A percentile compares a stretch with the other conserved stretches of the same genome.
These are phyloP conservation scores for Myriosclerotinia duriaeana DNA, from an alignment of 2,329 filamentous ascomycete species.

Conservation along the genomic window DNA sequence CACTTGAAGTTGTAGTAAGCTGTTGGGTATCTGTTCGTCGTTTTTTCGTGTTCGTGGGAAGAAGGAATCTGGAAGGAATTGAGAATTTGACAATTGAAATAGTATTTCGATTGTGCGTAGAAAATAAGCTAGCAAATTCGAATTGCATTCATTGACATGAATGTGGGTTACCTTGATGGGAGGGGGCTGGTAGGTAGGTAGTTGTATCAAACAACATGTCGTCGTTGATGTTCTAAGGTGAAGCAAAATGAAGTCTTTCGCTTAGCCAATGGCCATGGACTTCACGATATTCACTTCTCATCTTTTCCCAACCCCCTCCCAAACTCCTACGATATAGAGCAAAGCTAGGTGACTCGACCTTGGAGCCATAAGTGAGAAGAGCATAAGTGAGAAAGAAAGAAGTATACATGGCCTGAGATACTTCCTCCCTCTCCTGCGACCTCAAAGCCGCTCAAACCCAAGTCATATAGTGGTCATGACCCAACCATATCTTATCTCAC, in stretches of 20 bases:
- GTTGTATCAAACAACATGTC: background rate
- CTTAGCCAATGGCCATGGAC: background rate
- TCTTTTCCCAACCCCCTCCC: background rate
- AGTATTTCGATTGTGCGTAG: background rate
- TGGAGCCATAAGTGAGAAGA: background rate
- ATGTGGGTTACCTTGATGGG: background rate
- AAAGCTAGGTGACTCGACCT: fast-evolving
- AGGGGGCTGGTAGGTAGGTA: background rate
- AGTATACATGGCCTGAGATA: background rate
- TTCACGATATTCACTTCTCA: background rate
- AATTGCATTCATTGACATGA: background rate
- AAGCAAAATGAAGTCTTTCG: background rate
- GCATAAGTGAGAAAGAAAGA: too few species aligned
- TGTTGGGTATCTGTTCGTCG: background rate
- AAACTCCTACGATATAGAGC: background rate
- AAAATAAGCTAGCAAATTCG: background rate
- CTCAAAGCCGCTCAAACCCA: background rate
- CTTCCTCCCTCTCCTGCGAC: too few species aligned
- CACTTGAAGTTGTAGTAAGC: background rate
- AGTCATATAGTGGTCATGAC: background rate
- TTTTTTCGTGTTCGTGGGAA: background rate
- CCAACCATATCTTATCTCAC: background rate
- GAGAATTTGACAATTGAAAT: background rate
- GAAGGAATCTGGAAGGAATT: background rate
- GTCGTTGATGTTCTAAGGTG: background rate